A percentile compares a stretch with the other conserved stretches of the same genome.
These are phyloP conservation scores for Erodium trifolium DNA, from an alignment of 441 rosid genomes.

Conservation along the genomic window DNA sequence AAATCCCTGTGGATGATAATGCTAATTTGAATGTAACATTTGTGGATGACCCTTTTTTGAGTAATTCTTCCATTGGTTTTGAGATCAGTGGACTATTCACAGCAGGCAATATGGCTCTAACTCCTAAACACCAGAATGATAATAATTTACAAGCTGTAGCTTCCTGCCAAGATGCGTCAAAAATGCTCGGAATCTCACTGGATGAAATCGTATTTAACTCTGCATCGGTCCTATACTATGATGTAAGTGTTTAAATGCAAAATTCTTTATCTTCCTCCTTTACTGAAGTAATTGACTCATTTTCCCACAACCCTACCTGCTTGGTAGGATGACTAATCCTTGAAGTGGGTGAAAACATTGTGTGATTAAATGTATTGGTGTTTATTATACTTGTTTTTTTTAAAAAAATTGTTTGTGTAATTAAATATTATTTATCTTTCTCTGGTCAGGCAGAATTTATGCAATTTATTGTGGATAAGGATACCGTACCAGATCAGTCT, in stretches of 20 bases:
- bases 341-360: too few species aligned
- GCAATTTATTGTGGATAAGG: slow-evolving; percentile 45
- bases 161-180: slow-evolving; percentile 26
- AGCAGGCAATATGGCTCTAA: slow-evolving; percentile 23
- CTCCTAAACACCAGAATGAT: slow-evolving; percentile 15
- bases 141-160: slow-evolving; percentile 23
- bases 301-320: too few species aligned
- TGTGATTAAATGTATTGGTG: too few species aligned
- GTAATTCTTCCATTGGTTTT: slow-evolving; percentile 49
- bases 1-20: slow-evolving; percentile 34
- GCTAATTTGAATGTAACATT: slow-evolving; percentile 64
- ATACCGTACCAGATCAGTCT: slow-evolving; percentile 38
- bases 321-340: too few species aligned
- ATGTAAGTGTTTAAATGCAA: slow-evolving; percentile 38
- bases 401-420: not conserved
- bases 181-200: slow-evolving; percentile 53
- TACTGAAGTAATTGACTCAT: too few species aligned
- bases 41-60: slow-evolving; percentile 41
- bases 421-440: slow-evolving; percentile 18
- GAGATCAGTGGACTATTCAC: slow-evolving; percentile 51
- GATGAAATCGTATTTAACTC: slow-evolving; percentile 54
- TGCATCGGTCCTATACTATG: slow-evolving; percentile 58
- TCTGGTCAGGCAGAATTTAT: slow-evolving; percentile 54
- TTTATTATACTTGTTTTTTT: too few species aligned
- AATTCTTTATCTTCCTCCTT: not conserved